phyloP scores from a whole-genome alignment of 345 rosid genomes.

The Sisymbrium altissimum region DNA sequence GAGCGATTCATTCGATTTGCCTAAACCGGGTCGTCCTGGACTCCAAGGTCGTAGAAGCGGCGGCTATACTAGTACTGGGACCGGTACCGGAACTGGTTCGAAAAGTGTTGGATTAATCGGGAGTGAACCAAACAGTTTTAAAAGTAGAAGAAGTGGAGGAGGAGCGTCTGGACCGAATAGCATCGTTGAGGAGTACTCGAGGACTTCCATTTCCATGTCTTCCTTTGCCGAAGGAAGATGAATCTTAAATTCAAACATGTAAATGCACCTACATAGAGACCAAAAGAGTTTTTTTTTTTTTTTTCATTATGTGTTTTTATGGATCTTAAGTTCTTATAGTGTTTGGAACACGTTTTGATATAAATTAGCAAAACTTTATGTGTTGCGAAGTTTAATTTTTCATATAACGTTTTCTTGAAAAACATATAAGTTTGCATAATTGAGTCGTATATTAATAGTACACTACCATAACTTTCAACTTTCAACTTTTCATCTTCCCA shows the following conservation, averaged over 20 bases:
- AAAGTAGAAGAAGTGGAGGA: constrained; percentile 20
- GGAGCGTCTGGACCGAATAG: constrained; percentile 46
- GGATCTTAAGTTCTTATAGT: too few species aligned
- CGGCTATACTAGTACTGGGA: constrained; percentile 46
- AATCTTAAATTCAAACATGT: constrained; percentile 2
- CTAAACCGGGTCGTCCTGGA: constrained; percentile 77
- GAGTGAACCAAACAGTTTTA: constrained; percentile 28
- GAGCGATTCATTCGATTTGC: constrained; percentile 75
- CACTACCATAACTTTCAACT: neutral
- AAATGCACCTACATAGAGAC: too few species aligned
- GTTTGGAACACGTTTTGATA: neutral
- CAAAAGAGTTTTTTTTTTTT: too few species aligned
- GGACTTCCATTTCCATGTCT: constrained; percentile 74
- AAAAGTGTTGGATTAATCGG: constrained; percentile 36
- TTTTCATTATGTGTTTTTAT: too few species aligned
- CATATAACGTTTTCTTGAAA: neutral
- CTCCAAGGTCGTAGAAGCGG: constrained; percentile 57
- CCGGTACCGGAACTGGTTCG: constrained; percentile 34
- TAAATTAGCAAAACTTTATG: neutral
- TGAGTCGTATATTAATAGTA: neutral
- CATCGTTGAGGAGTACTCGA: constrained; percentile 66
- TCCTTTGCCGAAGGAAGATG: constrained; percentile 83
- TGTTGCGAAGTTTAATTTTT: neutral
- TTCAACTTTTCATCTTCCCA: neutral
- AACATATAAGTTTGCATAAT: neutral